Base-by-base conservation (phyloP, 2,329 filamentous ascomycete species). In the Zelopaecilomyces penicillatus region DNA sequence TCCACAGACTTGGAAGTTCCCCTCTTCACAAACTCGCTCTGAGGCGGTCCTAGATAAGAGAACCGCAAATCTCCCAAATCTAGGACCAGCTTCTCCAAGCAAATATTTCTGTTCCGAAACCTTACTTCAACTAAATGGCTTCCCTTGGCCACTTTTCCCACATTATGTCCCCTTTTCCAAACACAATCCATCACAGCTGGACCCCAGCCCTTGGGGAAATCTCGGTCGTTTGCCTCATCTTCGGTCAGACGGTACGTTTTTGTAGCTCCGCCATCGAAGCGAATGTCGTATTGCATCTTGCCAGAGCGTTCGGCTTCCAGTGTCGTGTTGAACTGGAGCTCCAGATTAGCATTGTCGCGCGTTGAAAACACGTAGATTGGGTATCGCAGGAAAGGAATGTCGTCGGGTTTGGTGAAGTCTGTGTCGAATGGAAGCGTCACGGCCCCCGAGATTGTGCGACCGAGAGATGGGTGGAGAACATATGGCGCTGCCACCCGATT, bases 221-320 rank as follows among this genome's bases (percentile, higher is more conserved):
- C 69, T 46, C 63, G 59, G 11, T 53, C 54, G 28, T 54, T 48
- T 5, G 44, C 44, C 3, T 55, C 52, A 33, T 56, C 51, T 5
- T 54, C 60, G 1, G 70, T 55, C 7, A 66, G 52, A 5, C 59
- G 55, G 3, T 57, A 56, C 28, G 52, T 58, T 33, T 56, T 53
- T 1, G 52, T 55, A 29, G 67, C 54, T 3, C 62, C 59, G 27
- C 67, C 63, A 39, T 76, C 69, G 11, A 78, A 56, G 5, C 68
- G 65, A 3, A 76, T 58, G 4, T 74, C 69, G 49, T 74, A 78
- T 5, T 64, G 64, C 56, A 80, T 70, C 3, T 65, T 68, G 1
- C 65, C 62, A 26, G 63, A 59, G 1, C 75, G 74, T 44, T 75
- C 68, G 5, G 71, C 67, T 52, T 79, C 77, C 4, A 77, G 64